phyloP scores from a whole-genome alignment of 108 stramenopile genomes.

The Cyclotella baltica region DNA sequence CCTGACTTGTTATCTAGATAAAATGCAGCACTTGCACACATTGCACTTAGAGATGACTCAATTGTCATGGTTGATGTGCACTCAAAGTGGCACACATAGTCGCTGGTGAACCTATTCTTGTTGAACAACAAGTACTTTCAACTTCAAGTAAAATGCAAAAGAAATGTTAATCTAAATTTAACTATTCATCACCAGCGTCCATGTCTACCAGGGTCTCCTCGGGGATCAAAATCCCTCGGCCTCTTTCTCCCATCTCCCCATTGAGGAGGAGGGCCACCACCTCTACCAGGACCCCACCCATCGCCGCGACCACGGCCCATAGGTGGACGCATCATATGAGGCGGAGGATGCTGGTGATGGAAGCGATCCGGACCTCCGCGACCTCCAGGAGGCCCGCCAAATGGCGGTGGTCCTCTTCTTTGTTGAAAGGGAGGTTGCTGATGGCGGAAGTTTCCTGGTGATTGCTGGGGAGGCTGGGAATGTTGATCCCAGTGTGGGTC shows the following conservation, averaged over 20 bases:
- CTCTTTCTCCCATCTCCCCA: constrained; percentile 46
- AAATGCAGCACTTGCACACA: too few species aligned
- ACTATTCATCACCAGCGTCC: constrained; percentile 40
- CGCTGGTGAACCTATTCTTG: too few species aligned
- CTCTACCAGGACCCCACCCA: constrained; percentile 17
- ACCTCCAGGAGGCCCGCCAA: constrained; percentile 3
- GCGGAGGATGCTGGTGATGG: constrained; percentile 21
- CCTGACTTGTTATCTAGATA: too few species aligned
- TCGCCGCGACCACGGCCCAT: constrained; percentile 22
- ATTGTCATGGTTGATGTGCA: too few species aligned
- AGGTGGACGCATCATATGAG: constrained; percentile 24
- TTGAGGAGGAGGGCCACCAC: constrained; percentile 36
- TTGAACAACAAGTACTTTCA: too few species aligned
- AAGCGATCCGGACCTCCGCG: constrained; percentile 6
- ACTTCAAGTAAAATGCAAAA: too few species aligned
- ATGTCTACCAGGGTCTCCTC: constrained; percentile 23
- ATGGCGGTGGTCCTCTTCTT: constrained; percentile 15
- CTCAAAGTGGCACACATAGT: too few species aligned
- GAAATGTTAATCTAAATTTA: too few species aligned
- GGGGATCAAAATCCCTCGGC: constrained; percentile 50
- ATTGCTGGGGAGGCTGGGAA: constrained; percentile 8
- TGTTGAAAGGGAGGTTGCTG: constrained; percentile 15
- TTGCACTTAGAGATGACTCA: too few species aligned
- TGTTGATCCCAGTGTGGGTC: constrained; percentile 4
- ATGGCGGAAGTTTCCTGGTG: constrained; percentile 15